Percentiles rank a stretch among this genome's conserved stretches.
Evolutionary conservation across 176 grass and related monocot genomes (phyloP).

Genomic region (Zoysia pacifica): DNA sequence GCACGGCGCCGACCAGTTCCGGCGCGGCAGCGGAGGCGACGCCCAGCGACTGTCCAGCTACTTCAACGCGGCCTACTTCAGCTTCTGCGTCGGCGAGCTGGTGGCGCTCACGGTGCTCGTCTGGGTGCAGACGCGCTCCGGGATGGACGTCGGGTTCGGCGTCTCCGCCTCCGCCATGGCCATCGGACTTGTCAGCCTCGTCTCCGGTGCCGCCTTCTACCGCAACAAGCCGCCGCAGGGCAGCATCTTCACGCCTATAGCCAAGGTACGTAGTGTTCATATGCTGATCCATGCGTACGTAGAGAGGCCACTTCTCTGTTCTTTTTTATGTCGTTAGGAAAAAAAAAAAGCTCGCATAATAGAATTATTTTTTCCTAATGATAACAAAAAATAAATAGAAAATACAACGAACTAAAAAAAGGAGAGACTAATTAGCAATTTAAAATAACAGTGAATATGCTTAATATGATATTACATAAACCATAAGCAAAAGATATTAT

Average conservation of each 20-base stretch:
- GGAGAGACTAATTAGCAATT: too few relatives aligned
- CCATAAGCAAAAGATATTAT: too few relatives aligned
- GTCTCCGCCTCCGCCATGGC: constrained; percentile 70
- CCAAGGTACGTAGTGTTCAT: constrained; percentile 38
- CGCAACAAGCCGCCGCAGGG: constrained; percentile 84
- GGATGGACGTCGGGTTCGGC: constrained; percentile 80
- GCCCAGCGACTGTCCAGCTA: constrained; percentile 65
- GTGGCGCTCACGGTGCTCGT: constrained; percentile 79
- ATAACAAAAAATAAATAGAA: too few relatives aligned
- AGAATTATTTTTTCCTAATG: too few relatives aligned
- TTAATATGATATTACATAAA: too few relatives aligned
- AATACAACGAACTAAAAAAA: too few relatives aligned
- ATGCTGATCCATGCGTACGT: too few relatives aligned
- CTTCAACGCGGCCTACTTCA: constrained; percentile 92
- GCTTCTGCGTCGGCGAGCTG: constrained; percentile 89
- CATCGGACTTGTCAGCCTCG: constrained; percentile 51
- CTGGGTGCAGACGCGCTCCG: constrained; percentile 81
- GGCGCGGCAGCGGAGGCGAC: constrained; percentile 18
- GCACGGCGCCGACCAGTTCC: constrained; percentile 81
- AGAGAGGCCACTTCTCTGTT: too few relatives aligned
- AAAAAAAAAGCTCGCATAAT: too few relatives aligned
- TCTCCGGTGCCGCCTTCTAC: constrained; percentile 67
- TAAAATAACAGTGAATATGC: too few relatives aligned
- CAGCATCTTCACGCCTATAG: constrained; percentile 79
- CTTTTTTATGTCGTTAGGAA: too few relatives aligned